Evolutionary conservation across 108 stramenopile species (phyloP), one percentile per base, ranked within the genome.

Genomic region (Stephanodiscus minutulus): DNA sequence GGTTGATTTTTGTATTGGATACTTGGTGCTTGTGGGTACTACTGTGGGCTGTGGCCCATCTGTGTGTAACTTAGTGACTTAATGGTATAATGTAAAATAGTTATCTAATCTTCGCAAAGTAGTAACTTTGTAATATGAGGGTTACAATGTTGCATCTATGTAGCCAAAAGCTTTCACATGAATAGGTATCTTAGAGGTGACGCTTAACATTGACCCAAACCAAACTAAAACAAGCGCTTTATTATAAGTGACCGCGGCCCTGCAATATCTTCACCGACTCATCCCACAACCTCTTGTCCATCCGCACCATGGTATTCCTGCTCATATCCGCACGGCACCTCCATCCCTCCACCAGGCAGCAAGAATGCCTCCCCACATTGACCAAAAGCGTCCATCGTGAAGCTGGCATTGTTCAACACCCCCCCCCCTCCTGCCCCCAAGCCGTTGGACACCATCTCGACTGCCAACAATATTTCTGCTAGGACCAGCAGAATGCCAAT

Each of bases 401-500:
- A 33, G 21, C 79, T 74, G 5, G 73, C 77, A 3, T 79, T 52
- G 29, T 27, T 52, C 74, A 61, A 76, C 41, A n/a, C 27, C 61
- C 74, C 39, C 1, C n/a, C n/a, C n/a, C n/a, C n/a, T n/a, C n/a
- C 35, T 6, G 22, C 39, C n/a, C 22, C 58, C 49, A 64, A 33
- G 20, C 18, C 63, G 10, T 76, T 17, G 44, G 70, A 25, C n/a
- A 80, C 46, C 35, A 58, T 68, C 17, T 69, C 62, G 21, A 76
- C 22, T 27, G 48, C 65, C 24, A 68, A 71, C 28, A 80, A 64
- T 31, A 80, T 64, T 0, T 74, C 79, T 5, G 64, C 63, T n/a
- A 80, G 27, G 35, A 68, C 47, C 10, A 74, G 79, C 39, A 70
- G 52, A 8, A 80, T 56, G 0, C 79, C 79, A 21, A 74, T 29